These are phyloP conservation scores for Serendipita sp. DNA, from an alignment of 768 basidiomycete species.

Conservation along the genomic window DNA sequence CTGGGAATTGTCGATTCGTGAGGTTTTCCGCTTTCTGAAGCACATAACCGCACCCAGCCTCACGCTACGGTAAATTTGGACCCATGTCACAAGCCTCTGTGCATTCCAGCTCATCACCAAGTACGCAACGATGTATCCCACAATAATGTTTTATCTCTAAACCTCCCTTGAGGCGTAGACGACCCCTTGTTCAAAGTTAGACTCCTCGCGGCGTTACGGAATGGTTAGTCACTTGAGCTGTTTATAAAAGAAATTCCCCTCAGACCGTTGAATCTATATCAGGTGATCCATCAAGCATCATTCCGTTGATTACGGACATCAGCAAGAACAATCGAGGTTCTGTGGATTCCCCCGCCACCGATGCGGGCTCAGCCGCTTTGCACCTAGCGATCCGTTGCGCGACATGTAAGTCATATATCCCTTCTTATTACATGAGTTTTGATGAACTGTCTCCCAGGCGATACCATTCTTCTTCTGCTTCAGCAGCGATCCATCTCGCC, in stretches of 20 bases:
- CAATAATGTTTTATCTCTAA: not conserved
- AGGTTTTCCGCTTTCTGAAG: no score
- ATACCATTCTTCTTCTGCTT: constrained; percentile 53
- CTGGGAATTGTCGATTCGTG: not conserved
- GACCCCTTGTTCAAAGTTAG: constrained; percentile 49
- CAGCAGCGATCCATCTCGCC: constrained; percentile 65
- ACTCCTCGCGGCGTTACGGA: constrained; percentile 44
- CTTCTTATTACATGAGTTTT: not conserved
- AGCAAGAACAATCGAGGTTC: constrained; percentile 44
- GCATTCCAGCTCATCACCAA: not conserved
- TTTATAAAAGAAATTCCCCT: not conserved
- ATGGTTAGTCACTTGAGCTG: constrained; percentile 26
- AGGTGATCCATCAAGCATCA: constrained; percentile 70
- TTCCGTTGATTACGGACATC: constrained; percentile 66
- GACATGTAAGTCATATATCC: constrained; percentile 31
- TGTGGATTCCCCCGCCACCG: constrained; percentile 29
- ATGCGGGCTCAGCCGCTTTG: constrained; percentile 58
- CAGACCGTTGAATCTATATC: not conserved
- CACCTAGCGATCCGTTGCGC: constrained; percentile 76
- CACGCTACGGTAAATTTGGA: not conserved
- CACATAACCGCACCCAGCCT: not conserved
- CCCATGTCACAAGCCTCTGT: not conserved
- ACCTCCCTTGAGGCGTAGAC: constrained; percentile 5
- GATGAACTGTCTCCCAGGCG: constrained; percentile 25
- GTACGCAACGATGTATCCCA: not conserved